Evolutionary conservation across 1,284 basidiomycete genomes (phyloP), one percentile per base, ranked within the genome.

Genomic region (Phylloboletellus chloephorus): DNA sequence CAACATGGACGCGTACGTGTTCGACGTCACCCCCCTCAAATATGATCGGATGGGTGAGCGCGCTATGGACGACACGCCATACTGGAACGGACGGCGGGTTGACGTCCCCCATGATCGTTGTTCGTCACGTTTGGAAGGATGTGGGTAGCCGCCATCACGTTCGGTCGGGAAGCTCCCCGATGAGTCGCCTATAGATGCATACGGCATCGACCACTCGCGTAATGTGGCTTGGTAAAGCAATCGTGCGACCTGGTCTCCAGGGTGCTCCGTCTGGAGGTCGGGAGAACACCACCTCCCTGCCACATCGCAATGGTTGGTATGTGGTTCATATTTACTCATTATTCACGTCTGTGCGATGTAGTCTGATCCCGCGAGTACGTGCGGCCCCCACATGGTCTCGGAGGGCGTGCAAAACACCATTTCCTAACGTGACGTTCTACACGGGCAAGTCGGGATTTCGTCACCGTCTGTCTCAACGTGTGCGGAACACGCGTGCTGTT

Each of bases 61-160:
- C 31, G 30, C 37, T 9, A 51, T 31, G 41, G 20, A 26, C 32
- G 35, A 37, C 16, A 33, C 15, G 10, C 5, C 16, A n/a, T 31
- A 29, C 25, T 13, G 42, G 25, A 43, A 17, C 41, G 19, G 35
- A 37, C 36, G 6, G 23, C 30, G n/a, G 4, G 26, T 42, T 44
- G 34, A 50, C 47, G 39, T 52, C 33, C 29, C 32, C 49, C 10
- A 12, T 29, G 54, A 55, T 58, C 55, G 24, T 52, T 53, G 12
- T 31, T 36, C 17, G 38, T 39, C 35, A 17, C 9, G 34, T 53
- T 49, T 56, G 52, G 57, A 60, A 53, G 30, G 55, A 52, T 44
- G 51, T 51, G 52, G 57, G 25, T 49, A 35, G 34, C 39, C 48
- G 40, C 40, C 50, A 51, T 56, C 37, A 40, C 34, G 21, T 32